These are phyloP conservation scores for Starmerella geochares DNA, from an alignment of 805 yeast genomes.

Conservation along the genomic window DNA sequence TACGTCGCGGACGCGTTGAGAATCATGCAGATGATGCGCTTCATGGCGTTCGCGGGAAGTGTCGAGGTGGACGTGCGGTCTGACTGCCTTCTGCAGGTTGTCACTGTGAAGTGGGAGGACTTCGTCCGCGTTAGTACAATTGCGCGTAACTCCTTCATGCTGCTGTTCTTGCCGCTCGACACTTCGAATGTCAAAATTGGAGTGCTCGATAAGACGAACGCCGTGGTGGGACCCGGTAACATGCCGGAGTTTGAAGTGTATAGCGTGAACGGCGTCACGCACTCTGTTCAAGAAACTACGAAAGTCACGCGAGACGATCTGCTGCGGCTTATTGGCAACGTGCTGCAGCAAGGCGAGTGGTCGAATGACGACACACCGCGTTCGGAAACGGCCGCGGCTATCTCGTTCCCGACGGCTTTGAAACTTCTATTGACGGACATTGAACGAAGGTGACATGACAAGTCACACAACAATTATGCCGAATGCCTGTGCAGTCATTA, in stretches of 20 bases:
- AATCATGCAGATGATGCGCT: constrained; percentile 21
- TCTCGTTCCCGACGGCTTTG: constrained; percentile 9
- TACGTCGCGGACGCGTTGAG: constrained; percentile 18
- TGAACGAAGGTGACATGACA: background rate
- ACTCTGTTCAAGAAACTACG: constrained; percentile 1
- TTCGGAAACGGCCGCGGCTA: constrained; percentile 3
- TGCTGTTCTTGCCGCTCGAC: constrained; percentile 35
- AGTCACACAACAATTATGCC: background rate
- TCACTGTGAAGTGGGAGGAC: constrained; percentile 28
- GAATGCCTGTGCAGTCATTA: too few relatives aligned
- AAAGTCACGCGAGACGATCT: constrained; percentile 8
- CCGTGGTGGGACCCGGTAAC: constrained; percentile 23
- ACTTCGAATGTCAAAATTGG: constrained; percentile 20
- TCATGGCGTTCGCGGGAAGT: constrained; percentile 21
- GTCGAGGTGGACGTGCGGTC: constrained; percentile 27
- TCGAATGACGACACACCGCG: background rate
- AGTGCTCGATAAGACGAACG: constrained; percentile 6
- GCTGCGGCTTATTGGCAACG: constrained; percentile 6
- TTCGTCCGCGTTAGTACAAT: constrained; percentile 32
- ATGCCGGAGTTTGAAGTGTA: constrained; percentile 17
- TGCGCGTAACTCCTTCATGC: constrained; percentile 40
- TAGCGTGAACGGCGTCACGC: constrained; percentile 7
- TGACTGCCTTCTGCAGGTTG: constrained; percentile 23
- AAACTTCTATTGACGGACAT: constrained; percentile 4
- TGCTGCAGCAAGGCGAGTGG: constrained; percentile 1